These are phyloP conservation scores for Penicillium egyptiacum DNA, from an alignment of 495 filamentous ascomycete genomes.

Conservation along the genomic window DNA sequence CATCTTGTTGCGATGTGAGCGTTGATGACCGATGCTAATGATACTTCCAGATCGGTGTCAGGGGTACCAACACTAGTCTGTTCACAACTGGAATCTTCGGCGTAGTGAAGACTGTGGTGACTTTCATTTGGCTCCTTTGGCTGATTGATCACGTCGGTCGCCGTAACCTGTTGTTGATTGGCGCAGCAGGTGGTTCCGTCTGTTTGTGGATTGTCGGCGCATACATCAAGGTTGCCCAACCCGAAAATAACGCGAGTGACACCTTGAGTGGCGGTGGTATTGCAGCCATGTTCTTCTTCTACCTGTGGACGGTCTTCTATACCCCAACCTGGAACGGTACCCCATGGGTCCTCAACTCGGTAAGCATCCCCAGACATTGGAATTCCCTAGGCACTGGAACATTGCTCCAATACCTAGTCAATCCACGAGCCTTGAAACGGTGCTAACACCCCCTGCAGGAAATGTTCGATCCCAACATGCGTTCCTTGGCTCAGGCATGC, in stretches of 20 bases:
- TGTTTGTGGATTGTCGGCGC: constrained; percentile 77
- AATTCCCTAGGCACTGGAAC: neutral
- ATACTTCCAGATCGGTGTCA: constrained; percentile 50
- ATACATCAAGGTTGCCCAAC: constrained; percentile 62
- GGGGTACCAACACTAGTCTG: constrained; percentile 46
- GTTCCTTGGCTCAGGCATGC: constrained; percentile 66
- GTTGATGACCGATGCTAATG: neutral
- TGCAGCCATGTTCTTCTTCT: constrained; percentile 76
- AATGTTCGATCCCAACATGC: constrained; percentile 62
- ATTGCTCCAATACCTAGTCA: neutral
- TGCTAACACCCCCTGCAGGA: constrained; percentile 34
- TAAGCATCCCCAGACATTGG: constrained; percentile 20
- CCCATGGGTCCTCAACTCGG: constrained; percentile 64
- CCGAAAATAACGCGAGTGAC: constrained; percentile 32
- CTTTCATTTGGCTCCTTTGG: constrained; percentile 64
- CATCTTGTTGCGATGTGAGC: neutral
- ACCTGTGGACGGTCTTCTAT: constrained; percentile 77
- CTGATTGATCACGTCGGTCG: constrained; percentile 72
- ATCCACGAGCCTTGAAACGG: neutral
- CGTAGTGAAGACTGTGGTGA: constrained; percentile 57
- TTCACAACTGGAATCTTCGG: constrained; percentile 58
- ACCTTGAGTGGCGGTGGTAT: constrained; percentile 58
- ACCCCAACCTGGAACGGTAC: constrained; percentile 75
- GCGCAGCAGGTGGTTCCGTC: constrained; percentile 65
- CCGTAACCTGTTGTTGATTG: constrained; percentile 67